Conservation (phyloP, 2,329 filamentous ascomycete genomes). For the Colletotrichum sp. region DNA sequence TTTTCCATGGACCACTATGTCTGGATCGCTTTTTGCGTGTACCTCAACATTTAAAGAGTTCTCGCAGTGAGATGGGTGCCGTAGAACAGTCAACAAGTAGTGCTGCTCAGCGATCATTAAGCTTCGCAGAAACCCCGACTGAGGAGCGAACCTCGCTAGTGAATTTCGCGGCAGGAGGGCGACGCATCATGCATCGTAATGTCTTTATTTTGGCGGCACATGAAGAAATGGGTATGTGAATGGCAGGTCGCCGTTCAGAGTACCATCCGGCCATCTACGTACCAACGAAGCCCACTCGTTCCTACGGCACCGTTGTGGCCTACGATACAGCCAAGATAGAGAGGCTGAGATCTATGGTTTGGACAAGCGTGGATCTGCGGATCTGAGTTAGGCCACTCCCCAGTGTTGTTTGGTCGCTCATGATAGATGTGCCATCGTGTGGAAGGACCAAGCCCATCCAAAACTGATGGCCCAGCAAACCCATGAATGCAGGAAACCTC, state of each 20-base stretch:
- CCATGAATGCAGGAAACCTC: neutral
- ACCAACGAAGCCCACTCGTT: neutral
- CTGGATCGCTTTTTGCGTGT: neutral
- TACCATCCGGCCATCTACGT: neutral
- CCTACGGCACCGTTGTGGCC: neutral
- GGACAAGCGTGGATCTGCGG: neutral
- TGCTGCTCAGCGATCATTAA: neutral
- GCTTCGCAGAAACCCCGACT: neutral
- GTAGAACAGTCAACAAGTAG: neutral
- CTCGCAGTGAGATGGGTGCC: neutral
- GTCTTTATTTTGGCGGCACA: neutral
- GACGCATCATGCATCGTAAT: neutral
- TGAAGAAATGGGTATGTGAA: neutral
- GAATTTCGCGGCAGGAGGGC: neutral
- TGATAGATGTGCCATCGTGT: neutral
- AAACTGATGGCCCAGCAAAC: neutral
- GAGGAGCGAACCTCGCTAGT: neutral
- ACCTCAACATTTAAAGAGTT: neutral
- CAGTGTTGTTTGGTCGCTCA: neutral
- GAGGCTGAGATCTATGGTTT: neutral
- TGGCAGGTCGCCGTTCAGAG: neutral
- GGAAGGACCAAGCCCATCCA: neutral
- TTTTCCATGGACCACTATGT: neutral
- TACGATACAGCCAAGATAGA: neutral
- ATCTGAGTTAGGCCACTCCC: neutral